Base-by-base conservation (phyloP, 176 grass and related monocot species). In the Oryza meyeriana region DNA sequence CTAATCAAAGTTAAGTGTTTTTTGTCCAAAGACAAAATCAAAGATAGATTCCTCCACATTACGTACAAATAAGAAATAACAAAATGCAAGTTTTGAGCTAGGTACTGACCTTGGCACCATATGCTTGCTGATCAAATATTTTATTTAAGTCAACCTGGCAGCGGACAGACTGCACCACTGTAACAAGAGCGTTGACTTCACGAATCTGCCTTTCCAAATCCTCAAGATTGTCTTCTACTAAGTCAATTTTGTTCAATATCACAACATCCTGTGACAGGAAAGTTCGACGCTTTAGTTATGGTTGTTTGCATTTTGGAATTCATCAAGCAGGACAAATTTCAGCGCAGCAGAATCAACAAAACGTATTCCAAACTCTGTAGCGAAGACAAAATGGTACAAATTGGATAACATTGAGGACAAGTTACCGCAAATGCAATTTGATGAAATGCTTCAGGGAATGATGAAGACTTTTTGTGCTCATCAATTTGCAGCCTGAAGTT, bases 371-470 rank as follows among this genome's bases (percentile, higher is more conserved):
- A 35, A 64, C 80, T 48, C 14, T 33, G 36, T 69, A 83, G 14
- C 13, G 29, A 85, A 80, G 7, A 62, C 52, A 61, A 47, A 59
- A 66, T 76, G 34, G 29, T 61, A 67, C 7, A 41, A 67, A 72
- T 28, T 47, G 48, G 76, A 78, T 30, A 79, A 42, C 5, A 79
- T 1, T n/a, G 52, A 55, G 9, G n/a, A 47, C 1, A 80, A 79
- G 31, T 83, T 98, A 98, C 93, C 83, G 93, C 95, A 85, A 98
- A 95, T 87, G 92, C 93, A 79, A 98, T 98, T 85, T 95, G 93
- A 76, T 93, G 87, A 88, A 95, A 98, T 83, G 87, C 83, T 91
- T 98, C 96, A 17, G 96, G 88, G 71, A 98, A 98, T 29, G 93
- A 93, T 64, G 87, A 88, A 74, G 87, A 90, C 64, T 74, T 78